These are phyloP conservation scores for Oidiodendron maius DNA, from an alignment of 495 filamentous ascomycete genomes.

Conservation along the genomic window DNA sequence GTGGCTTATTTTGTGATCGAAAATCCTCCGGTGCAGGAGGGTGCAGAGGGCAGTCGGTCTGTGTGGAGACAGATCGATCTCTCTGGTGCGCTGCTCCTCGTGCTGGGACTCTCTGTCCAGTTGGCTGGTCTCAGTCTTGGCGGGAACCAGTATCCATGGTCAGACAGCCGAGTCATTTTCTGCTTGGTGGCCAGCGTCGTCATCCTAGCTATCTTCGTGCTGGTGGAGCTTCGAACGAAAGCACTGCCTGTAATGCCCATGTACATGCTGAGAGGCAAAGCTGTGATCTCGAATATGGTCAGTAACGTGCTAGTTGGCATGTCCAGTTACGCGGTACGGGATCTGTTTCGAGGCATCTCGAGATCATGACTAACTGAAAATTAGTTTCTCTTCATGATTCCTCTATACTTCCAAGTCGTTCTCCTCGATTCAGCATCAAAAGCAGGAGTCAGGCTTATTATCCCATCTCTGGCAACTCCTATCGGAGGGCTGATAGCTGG, in stretches of 20 bases:
- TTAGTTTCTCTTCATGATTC: conserved; percentile 61
- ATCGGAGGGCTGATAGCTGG: conserved; percentile 56
- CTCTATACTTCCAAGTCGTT: conserved; percentile 59
- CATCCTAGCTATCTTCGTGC: conserved; percentile 43
- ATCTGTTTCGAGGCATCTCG: too few species aligned
- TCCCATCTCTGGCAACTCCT: conserved; percentile 57
- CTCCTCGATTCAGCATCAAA: conserved; percentile 55
- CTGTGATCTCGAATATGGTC: conserved; percentile 48
- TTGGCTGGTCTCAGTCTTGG: conserved; percentile 55
- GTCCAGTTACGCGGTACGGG: conserved; percentile 56
- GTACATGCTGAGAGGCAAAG: conserved; percentile 45
- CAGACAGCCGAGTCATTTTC: conserved; percentile 44
- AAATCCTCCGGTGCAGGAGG: conserved; percentile 13
- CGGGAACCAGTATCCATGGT: conserved; percentile 58
- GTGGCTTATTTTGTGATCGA: conserved; percentile 49
- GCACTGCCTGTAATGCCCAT: conserved; percentile 58
- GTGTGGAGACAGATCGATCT: conserved; percentile 54
- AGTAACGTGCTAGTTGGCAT: conserved; percentile 57
- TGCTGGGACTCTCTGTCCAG: conserved; percentile 50
- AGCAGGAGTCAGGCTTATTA: conserved; percentile 51
- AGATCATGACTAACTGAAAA: not conserved
- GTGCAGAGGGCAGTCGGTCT: conserved; percentile 21
- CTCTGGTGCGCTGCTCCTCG: conserved; percentile 46
- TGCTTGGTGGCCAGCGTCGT: conserved; percentile 44
- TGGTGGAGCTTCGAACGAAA: conserved; percentile 48